phyloP scores from a whole-genome alignment of 805 yeast species.

The Cyberlindnera euphorbiae region DNA sequence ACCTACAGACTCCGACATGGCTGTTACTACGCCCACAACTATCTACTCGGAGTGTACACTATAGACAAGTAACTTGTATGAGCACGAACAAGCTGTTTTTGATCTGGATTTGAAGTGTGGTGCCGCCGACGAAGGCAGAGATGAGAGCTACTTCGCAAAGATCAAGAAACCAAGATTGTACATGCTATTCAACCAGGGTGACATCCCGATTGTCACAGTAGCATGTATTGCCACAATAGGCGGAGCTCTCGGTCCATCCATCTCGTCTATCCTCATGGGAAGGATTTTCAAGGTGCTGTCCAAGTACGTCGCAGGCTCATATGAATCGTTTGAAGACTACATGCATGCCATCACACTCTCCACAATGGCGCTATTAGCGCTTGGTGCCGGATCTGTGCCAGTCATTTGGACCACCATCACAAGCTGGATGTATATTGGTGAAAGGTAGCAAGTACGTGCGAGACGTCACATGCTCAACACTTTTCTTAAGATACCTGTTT shows the following conservation, averaged over 20 bases:
- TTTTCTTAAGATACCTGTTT: conserved; percentile 41
- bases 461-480: conserved; percentile 41
- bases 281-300: conserved; percentile 48
- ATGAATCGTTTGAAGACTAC: conserved; percentile 29
- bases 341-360: conserved; percentile 33
- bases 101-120: conserved; percentile 17
- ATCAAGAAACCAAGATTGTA: conserved; percentile 16
- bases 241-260: conserved; percentile 56
- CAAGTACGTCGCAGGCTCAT: conserved; percentile 29
- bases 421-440: conserved; percentile 69
- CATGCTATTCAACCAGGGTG: conserved; percentile 23
- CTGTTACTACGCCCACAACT: conserved; percentile 11
- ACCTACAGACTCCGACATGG: too few species aligned
- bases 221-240: conserved; percentile 38
- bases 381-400: conserved; percentile 43
- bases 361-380: conserved; percentile 37
- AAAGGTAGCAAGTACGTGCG: conserved; percentile 56
- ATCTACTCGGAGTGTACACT: conserved; percentile 10
- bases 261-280: conserved; percentile 63
- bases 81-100: conserved; percentile 3
- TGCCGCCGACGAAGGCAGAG: background rate
- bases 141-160: conserved; percentile 6
- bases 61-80: background rate
- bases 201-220: conserved; percentile 22
- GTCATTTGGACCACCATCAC: conserved; percentile 50